Evolutionary conservation across 805 yeast genomes (phyloP).

Genomic region (Candida quercuum): DNA sequence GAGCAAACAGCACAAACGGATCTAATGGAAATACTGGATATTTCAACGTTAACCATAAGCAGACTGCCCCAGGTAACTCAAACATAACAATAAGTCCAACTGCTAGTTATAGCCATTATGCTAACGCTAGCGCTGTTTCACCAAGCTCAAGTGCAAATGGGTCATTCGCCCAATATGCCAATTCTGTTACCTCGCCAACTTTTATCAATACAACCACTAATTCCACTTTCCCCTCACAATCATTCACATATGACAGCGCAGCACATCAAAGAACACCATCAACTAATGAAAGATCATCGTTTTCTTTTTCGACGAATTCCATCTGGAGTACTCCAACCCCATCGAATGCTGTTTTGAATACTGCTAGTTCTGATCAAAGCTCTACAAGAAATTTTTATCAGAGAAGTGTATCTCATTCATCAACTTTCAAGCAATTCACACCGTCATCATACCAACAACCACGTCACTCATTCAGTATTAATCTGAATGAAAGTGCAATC

Average conservation of each 20-base stretch:
- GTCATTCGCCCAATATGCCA: not conserved
- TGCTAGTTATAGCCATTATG: not conserved
- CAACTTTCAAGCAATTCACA: conserved; percentile 6
- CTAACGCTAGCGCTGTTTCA: not conserved
- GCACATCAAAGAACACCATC: conserved; percentile 13
- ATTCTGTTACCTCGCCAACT: not conserved
- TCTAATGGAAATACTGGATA: no score
- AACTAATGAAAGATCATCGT: conserved; percentile 7
- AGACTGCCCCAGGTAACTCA: not conserved
- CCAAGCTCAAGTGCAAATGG: not conserved
- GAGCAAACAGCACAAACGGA: not conserved
- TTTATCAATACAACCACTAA: not conserved
- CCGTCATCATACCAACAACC: not conserved
- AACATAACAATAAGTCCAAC: conserved; percentile 1
- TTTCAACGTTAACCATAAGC: conserved; percentile 1
- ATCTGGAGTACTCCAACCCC: conserved; percentile 16
- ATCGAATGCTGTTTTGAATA: not conserved
- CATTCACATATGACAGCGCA: conserved; percentile 3
- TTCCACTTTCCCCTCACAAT: conserved; percentile 6
- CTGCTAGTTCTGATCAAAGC: no score
- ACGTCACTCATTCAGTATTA: no score
- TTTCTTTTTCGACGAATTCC: conserved; percentile 10
- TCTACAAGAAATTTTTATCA: conserved; percentile 2
- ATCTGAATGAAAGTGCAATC: conserved; percentile 21
- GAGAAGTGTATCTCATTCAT: conserved; percentile 18